Evolutionary conservation across 352 stramenopile species (phyloP).

Genomic region (Pythium brachiatum): DNA sequence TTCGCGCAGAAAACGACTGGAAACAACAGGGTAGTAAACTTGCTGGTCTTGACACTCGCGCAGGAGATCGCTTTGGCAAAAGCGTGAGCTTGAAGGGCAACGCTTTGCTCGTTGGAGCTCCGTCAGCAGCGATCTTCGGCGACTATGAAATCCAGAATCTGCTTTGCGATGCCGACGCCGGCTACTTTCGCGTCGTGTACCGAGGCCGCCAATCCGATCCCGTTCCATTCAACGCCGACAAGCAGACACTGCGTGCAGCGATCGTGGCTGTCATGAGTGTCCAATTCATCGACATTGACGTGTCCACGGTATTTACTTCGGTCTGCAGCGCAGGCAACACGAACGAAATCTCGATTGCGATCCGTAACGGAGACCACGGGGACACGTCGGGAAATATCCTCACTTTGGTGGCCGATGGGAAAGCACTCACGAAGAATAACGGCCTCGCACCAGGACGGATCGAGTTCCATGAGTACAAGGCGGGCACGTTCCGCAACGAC

Average conservation of each 20-base stretch:
- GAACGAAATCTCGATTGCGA: conserved; percentile 47
- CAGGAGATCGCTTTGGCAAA: conserved; percentile 68
- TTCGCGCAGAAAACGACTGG: conserved; percentile 67
- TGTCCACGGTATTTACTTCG: conserved; percentile 46
- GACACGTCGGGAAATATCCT: conserved; percentile 57
- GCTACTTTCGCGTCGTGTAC: conserved; percentile 67
- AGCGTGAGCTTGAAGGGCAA: conserved; percentile 64
- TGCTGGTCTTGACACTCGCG: conserved; percentile 49
- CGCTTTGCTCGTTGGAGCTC: conserved; percentile 58
- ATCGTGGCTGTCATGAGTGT: conserved; percentile 62
- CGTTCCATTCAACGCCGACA: conserved; percentile 60
- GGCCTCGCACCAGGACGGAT: conserved; percentile 26
- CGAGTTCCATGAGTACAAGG: conserved; percentile 51
- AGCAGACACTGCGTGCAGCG: conserved; percentile 40
- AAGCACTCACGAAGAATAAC: conserved; percentile 36
- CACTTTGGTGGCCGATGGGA: conserved; percentile 49
- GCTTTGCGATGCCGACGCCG: conserved; percentile 69
- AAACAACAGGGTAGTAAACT: conserved; percentile 65
- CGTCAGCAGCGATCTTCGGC: conserved; percentile 59
- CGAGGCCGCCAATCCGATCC: conserved; percentile 46
- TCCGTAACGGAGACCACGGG: conserved; percentile 56
- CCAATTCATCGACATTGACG: conserved; percentile 44
- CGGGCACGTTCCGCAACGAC: conserved; percentile 61
- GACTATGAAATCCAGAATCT: conserved; percentile 74
- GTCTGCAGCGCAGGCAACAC: conserved; percentile 39